Base-by-base conservation (phyloP, 2,329 filamentous ascomycete species). In the Cyclaneusma minus region DNA sequence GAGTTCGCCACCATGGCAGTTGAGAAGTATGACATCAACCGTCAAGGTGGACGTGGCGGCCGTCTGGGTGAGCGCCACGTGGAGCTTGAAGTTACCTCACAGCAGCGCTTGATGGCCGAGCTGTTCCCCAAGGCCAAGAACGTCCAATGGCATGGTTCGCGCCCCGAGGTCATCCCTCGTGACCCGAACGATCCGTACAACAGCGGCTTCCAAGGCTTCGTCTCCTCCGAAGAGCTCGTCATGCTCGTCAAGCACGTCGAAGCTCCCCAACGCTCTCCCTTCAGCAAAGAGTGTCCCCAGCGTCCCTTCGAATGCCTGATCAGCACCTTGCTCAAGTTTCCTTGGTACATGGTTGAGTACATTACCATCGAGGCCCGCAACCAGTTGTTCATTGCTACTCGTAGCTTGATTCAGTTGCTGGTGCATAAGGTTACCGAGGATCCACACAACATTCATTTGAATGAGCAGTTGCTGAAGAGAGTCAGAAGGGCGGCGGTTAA, bases 221-320 rank as follows among this genome's bases (percentile, higher is more conserved):
- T 76, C 16, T 62, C 60, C 1, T 55, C 58, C 14, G 72, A 77
- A 44, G 70, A 77, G 46, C 59, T 76, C 54, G 56, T 60, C 1
- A 67, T 74, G 63, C 54, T 76, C 7, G 53, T 64, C 29, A 73
- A 73, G 50, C 68, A 74, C 42, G 65, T 68, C 3, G 68, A 76
- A 40, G 56, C 61, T 3, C 65, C 68, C 3, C 56, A 64, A 30
- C 62, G 69, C n/a, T 68, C 67, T 8, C 63, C 64, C 0, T 76
- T 67, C 41, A 61, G 65, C 6, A 60, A 56, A 30, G 58, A 69
- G 14, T 73, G 68, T 36, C 68, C 69, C 0, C 69, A 77, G 48
- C 62, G 72, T 9, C 64, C 69, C 2, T 76, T 65, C 29, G 72
- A 78, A 50, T 70, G 61, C 42, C 53, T 77, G 39, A 71, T 77